phyloP scores from a whole-genome alignment of 495 filamentous ascomycete genomes.

The Parachaetomium inaequale region DNA sequence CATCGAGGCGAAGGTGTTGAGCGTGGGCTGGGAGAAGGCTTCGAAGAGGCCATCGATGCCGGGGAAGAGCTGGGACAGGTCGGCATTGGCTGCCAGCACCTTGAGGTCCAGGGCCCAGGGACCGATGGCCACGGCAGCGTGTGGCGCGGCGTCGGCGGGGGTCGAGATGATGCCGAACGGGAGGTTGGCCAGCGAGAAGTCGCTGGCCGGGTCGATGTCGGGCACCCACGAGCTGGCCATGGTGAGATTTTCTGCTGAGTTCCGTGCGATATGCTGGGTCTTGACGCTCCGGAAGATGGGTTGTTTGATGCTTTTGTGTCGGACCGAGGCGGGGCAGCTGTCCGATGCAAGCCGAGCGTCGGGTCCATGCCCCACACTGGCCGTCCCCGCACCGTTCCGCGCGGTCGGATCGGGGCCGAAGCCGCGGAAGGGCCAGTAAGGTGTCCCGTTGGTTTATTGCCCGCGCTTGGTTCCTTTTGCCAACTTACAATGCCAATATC shows the following conservation, averaged over 20 bases:
- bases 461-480: no score
- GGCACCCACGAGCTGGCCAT: constrained; percentile 39
- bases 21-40: constrained; percentile 64
- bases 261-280: background rate
- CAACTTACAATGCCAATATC: no score
- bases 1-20: constrained; percentile 81
- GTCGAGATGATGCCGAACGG: constrained; percentile 87
- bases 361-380: background rate
- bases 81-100: constrained; percentile 52
- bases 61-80: constrained; percentile 58
- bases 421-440: no score
- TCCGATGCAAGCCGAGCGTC: background rate
- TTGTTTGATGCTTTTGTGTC: background rate
- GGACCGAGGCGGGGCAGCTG: background rate
- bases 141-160: constrained; percentile 48
- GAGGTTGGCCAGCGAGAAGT: constrained; percentile 84
- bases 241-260: background rate
- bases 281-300: background rate
- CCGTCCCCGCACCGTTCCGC: background rate
- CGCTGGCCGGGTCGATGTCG: constrained; percentile 33
- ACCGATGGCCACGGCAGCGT: constrained; percentile 76
- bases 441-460: no score
- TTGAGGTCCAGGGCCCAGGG: constrained; percentile 72
- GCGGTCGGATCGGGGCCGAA: no score
- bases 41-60: constrained; percentile 52